A percentile compares a stretch with the other conserved stretches of the same genome.
phyloP scores from a whole-genome alignment of 306 rosid genomes.

The Inga leiocalycina region DNA sequence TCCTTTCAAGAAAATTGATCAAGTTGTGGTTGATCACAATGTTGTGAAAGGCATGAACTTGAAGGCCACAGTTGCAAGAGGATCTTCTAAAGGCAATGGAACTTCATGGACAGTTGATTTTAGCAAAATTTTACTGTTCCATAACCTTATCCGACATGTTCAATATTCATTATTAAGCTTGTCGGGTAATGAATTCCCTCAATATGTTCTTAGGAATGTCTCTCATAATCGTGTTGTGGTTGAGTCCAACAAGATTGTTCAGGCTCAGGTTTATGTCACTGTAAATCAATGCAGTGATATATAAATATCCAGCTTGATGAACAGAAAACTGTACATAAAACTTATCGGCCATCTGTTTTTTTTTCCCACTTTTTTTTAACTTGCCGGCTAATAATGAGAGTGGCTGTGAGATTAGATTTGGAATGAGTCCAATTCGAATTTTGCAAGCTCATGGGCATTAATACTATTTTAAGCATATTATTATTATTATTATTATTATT shows the following conservation, averaged over 20 bases:
- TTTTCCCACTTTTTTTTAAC: not conserved
- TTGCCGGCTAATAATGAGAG: no score
- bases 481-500: not conserved
- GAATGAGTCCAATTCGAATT: not conserved
- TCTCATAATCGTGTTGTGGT: slow-evolving; percentile 66
- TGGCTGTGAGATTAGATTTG: not conserved
- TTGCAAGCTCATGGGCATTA: not conserved
- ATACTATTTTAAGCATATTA: not conserved
- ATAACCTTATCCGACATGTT: slow-evolving; percentile 68
- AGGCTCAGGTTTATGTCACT: slow-evolving; percentile 53
- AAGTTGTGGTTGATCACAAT: slow-evolving; percentile 76
- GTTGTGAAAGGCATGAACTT: slow-evolving; percentile 66
- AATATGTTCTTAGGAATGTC: slow-evolving; percentile 60
- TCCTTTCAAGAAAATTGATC: slow-evolving; percentile 62
- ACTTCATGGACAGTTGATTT: slow-evolving; percentile 76
- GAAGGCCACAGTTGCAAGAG: slow-evolving; percentile 66
- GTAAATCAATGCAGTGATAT: slow-evolving; percentile 62
- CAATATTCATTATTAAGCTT: slow-evolving; percentile 68
- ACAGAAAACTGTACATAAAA: not conserved
- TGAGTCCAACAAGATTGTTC: slow-evolving; percentile 53
- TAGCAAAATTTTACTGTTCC: slow-evolving; percentile 59
- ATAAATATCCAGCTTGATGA: slow-evolving; percentile 25
- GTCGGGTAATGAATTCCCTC: slow-evolving; percentile 42
- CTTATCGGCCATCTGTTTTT: not conserved
- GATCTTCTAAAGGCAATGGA: slow-evolving; percentile 59